A percentile compares a stretch with the other conserved stretches of the same genome.
Conservation (phyloP, 257 asterid genomes). For the Fraxinus anomala region DNA sequence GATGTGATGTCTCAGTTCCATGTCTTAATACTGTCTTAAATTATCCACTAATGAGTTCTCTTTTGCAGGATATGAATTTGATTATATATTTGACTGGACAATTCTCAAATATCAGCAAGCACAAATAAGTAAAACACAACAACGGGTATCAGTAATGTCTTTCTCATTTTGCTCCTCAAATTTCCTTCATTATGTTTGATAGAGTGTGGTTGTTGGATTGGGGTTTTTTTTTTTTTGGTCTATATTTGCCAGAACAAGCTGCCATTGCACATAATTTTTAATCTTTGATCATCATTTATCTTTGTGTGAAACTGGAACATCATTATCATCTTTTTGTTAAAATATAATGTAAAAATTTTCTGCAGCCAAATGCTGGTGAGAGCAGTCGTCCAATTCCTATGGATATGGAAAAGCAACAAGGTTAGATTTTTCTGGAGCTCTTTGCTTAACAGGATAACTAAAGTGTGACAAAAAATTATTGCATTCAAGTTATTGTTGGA, state of each 20-base stretch:
- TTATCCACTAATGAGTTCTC: constrained; percentile 23
- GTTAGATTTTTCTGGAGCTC: constrained; percentile 35
- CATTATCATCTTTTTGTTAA: constrained; percentile 7
- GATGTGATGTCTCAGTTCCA: not conserved
- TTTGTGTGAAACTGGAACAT: constrained; percentile 3
- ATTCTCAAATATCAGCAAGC: constrained; percentile 95
- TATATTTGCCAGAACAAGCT: not conserved
- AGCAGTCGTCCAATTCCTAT: constrained; percentile 69
- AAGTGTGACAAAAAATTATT: not conserved
- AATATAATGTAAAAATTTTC: constrained; percentile 25
- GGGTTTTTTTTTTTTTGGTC: not conserved
- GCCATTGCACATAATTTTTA: not conserved
- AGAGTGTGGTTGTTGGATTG: not conserved
- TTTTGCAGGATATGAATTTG: constrained; percentile 81
- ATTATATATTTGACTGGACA: constrained; percentile 96
- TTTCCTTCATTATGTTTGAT: constrained; percentile 25
- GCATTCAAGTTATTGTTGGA: not conserved
- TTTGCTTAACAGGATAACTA: not conserved
- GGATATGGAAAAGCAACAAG: constrained; percentile 69
- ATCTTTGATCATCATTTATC: not conserved
- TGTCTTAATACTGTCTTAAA: constrained; percentile 16
- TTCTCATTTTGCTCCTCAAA: not conserved
- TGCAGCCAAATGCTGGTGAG: constrained; percentile 81
- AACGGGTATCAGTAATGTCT: constrained; percentile 56
- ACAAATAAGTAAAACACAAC: constrained; percentile 70